Percentiles rank a stretch among this genome's conserved stretches.
Conservation (phyloP, 768 basidiomycete genomes). For the Lepiota brunneoincarnata region DNA sequence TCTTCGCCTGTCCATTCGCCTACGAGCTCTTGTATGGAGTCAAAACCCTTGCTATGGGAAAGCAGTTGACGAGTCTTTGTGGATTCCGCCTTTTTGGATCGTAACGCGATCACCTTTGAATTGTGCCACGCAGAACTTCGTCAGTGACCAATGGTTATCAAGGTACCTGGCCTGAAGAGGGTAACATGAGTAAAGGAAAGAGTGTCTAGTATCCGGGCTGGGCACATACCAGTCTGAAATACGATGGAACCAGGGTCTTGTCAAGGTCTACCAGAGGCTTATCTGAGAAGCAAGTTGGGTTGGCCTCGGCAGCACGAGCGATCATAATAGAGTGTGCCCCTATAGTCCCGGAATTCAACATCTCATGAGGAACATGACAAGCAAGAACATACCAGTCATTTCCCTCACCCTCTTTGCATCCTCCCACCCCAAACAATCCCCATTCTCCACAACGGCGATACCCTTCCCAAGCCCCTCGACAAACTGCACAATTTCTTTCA, state of each 20-base stretch:
- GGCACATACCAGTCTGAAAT: slow-evolving; percentile 63
- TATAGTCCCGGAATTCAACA: slow-evolving; percentile 34
- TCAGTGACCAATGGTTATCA: slow-evolving; percentile 76
- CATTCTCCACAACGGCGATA: slow-evolving; percentile 92
- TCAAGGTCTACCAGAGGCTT: slow-evolving; percentile 69
- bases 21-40: slow-evolving; percentile 48
- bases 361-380: slow-evolving; percentile 23
- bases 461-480: slow-evolving; percentile 71
- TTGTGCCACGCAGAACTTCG: slow-evolving; percentile 84
- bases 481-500: slow-evolving; percentile 84
- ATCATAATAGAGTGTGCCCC: slow-evolving; percentile 90
- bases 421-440: slow-evolving; percentile 79
- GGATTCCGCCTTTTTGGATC: slow-evolving; percentile 56
- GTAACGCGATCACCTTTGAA: slow-evolving; percentile 67
- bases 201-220: not conserved
- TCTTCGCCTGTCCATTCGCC: slow-evolving; percentile 58
- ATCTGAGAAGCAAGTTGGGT: slow-evolving; percentile 83
- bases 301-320: slow-evolving; percentile 90
- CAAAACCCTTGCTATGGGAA: slow-evolving; percentile 60
- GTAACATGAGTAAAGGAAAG: not conserved
- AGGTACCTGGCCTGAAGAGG: slow-evolving; percentile 65
- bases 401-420: slow-evolving; percentile 75
- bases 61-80: slow-evolving; percentile 53
- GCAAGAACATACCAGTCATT: slow-evolving; percentile 51
- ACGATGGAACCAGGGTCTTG: slow-evolving; percentile 63